phyloP scores from a whole-genome alignment of 1,139 yeast species.

The Saccharomyces pastorianus region DNA sequence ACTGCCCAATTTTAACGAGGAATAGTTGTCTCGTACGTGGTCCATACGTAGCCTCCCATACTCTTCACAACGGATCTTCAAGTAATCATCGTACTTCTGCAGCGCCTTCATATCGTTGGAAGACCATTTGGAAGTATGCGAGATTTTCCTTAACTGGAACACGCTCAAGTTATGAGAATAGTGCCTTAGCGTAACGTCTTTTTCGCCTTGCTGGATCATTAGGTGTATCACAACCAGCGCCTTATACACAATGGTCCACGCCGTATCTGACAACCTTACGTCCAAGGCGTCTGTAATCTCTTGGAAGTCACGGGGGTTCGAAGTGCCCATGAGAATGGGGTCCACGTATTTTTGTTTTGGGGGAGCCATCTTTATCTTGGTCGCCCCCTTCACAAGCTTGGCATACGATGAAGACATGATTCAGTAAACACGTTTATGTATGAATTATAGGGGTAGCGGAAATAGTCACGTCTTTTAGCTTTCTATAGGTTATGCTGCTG shows the following conservation, averaged over 20 bases:
- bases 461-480: neutral
- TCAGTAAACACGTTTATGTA: neutral
- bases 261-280: slow-evolving; percentile 57
- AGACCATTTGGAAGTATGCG: slow-evolving; percentile 31
- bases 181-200: slow-evolving; percentile 57
- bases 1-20: slow-evolving; percentile 42
- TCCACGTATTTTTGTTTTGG: slow-evolving; percentile 96
- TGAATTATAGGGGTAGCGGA: neutral
- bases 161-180: slow-evolving; percentile 52
- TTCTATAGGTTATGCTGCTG: no score
- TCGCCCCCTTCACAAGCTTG: slow-evolving; percentile 62
- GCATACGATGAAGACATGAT: slow-evolving; percentile 9
- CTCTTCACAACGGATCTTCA: slow-evolving; percentile 61
- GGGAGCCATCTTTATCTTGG: slow-evolving; percentile 78
- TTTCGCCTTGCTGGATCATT: slow-evolving; percentile 62
- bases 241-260: slow-evolving; percentile 89
- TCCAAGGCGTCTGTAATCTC: slow-evolving; percentile 61
- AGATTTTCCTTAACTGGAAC: slow-evolving; percentile 35
- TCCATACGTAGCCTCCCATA: slow-evolving; percentile 60
- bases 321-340: slow-evolving; percentile 78
- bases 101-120: slow-evolving; percentile 55
- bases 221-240: slow-evolving; percentile 80
- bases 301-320: slow-evolving; percentile 49
- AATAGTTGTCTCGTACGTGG: slow-evolving; percentile 58
- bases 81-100: slow-evolving; percentile 62